These are phyloP conservation scores for Endoconidiophora laricicola DNA, from an alignment of 2,329 filamentous ascomycete species.

Conservation along the genomic window DNA sequence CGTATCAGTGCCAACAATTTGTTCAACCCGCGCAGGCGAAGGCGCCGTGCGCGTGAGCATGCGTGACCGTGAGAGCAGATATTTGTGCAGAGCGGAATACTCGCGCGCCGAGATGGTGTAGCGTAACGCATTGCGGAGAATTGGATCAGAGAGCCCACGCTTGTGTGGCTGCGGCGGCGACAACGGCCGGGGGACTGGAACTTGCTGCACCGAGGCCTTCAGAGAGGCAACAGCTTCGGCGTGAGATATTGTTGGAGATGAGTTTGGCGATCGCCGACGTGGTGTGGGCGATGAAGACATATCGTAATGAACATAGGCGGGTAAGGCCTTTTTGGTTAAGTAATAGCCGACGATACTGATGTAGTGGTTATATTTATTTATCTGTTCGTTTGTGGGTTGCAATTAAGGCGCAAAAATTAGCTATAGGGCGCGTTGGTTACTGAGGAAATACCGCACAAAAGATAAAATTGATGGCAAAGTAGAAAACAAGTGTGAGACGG, in stretches of 20 bases:
- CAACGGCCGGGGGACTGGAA: conserved; percentile 3
- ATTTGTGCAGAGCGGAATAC: conserved; percentile 70
- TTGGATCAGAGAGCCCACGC: conserved; percentile 35
- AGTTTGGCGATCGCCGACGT: not conserved
- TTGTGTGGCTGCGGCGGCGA: not conserved
- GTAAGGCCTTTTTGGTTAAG: too few species aligned
- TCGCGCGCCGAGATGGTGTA: conserved; percentile 76
- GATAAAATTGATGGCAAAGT: too few species aligned
- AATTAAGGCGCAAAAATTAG: too few species aligned
- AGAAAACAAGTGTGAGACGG: too few species aligned
- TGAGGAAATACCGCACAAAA: too few species aligned
- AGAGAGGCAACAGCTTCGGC: conserved; percentile 5
- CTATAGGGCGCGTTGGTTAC: too few species aligned
- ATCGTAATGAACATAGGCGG: not conserved
- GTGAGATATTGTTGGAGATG: conserved; percentile 4
- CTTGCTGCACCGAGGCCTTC: not conserved
- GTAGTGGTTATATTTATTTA: not conserved
- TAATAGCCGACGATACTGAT: not conserved
- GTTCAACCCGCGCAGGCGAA: conserved; percentile 36
- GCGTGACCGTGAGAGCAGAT: conserved; percentile 58
- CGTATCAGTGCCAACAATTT: conserved; percentile 16
- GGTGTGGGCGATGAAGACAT: conserved; percentile 5
- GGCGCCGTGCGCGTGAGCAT: conserved; percentile 38
- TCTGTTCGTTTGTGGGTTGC: not conserved
- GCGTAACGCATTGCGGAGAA: conserved; percentile 70